phyloP scores from a whole-genome alignment of 345 rosid genomes.

The Aethionema arabicum region DNA sequence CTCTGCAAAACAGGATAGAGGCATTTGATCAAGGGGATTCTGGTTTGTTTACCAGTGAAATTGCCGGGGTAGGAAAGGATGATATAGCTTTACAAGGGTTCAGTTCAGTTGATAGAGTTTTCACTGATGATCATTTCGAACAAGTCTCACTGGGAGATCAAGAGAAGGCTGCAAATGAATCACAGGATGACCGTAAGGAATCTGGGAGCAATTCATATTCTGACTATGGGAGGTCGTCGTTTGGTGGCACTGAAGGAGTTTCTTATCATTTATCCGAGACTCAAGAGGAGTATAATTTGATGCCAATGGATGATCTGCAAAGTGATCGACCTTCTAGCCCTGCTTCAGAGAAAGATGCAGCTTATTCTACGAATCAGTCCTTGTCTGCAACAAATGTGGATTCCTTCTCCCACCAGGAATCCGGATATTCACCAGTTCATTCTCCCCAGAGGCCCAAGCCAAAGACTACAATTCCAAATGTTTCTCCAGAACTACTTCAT shows the following conservation, averaged over 20 bases:
- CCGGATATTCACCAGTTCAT: conserved; percentile 55
- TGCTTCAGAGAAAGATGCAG: conserved; percentile 50
- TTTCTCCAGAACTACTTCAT: conserved; percentile 96
- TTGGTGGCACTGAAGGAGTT: conserved; percentile 41
- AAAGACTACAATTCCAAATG: conserved; percentile 78
- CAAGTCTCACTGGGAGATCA: conserved; percentile 78
- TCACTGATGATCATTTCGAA: conserved; percentile 75
- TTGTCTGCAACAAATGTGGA: conserved; percentile 57
- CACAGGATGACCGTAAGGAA: conserved; percentile 33
- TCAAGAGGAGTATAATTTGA: conserved; percentile 43
- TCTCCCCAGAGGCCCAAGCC: conserved; percentile 68
- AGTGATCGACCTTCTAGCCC: conserved; percentile 58
- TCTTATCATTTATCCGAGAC: conserved; percentile 35
- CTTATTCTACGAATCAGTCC: conserved; percentile 46
- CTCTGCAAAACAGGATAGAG: conserved; percentile 42
- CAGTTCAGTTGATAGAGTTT: conserved; percentile 38
- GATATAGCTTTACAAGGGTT: conserved; percentile 34
- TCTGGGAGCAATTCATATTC: conserved; percentile 44
- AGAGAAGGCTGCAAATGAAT: conserved; percentile 42
- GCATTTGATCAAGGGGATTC: conserved; percentile 39
- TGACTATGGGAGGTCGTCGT: conserved; percentile 44
- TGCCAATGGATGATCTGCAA: conserved; percentile 40
- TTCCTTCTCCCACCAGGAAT: conserved; percentile 39
- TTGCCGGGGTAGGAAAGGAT: conserved; percentile 27
- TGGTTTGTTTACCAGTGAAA: conserved; percentile 30